Conservation (phyloP, 805 yeast genomes). For the Monosporozyma unispora region DNA sequence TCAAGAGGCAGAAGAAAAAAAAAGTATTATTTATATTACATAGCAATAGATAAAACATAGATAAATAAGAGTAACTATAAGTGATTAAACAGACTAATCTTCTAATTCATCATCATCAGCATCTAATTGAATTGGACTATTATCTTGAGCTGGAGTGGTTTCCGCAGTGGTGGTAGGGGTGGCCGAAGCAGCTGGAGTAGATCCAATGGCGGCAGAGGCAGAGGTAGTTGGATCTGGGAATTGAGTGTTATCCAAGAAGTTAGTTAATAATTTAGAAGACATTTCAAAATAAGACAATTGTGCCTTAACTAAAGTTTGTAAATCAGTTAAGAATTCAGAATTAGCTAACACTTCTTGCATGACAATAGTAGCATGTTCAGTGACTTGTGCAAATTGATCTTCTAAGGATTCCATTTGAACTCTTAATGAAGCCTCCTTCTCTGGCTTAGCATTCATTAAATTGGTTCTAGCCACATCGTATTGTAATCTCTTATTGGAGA, state of each 20-base stretch:
- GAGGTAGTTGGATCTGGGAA: constrained; percentile 1
- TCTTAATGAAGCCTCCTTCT: constrained; percentile 63
- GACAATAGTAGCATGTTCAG: constrained; percentile 75
- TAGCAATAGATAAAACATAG: background rate
- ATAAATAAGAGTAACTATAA: background rate
- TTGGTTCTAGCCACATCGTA: constrained; percentile 70
- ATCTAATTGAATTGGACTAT: background rate
- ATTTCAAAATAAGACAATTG: constrained; percentile 75
- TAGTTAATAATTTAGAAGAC: constrained; percentile 57
- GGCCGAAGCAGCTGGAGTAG: background rate
- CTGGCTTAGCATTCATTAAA: constrained; percentile 42
- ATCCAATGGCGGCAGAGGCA: background rate
- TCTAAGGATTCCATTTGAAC: constrained; percentile 76
- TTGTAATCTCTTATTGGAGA: constrained; percentile 66
- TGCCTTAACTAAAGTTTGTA: constrained; percentile 63
- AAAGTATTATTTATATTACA: background rate
- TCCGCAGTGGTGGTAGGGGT: too few relatives aligned
- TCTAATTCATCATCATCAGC: constrained; percentile 2
- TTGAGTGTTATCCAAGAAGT: constrained; percentile 36
- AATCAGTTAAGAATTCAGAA: constrained; percentile 57
- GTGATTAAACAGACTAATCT: constrained; percentile 1
- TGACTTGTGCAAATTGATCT: constrained; percentile 83
- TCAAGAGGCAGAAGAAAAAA: too few relatives aligned
- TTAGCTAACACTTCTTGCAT: constrained; percentile 74
- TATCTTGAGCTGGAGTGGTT: background rate